Percentiles rank a stretch among this genome's conserved stretches.
Conservation (phyloP, 106 monocot genomes). For the Hemerocallis citrina region DNA sequence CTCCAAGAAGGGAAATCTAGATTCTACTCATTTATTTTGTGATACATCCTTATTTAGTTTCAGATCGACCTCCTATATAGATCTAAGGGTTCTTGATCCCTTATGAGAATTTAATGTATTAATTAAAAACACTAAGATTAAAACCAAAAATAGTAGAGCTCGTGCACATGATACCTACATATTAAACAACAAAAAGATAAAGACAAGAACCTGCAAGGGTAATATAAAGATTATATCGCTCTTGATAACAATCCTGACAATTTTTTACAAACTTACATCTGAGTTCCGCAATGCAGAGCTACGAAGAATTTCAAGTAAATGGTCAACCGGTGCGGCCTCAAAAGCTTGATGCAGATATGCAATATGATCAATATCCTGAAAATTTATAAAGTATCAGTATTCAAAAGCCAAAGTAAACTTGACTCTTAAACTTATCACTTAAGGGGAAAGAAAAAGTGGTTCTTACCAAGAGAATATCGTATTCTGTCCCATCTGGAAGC, state of each 20-base stretch:
- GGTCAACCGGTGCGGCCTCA: constrained; percentile 42
- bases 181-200: background rate
- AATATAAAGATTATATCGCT: background rate
- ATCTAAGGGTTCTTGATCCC: no score
- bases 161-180: background rate
- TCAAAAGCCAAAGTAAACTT: no score
- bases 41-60: no score
- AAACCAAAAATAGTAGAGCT: no score
- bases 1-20: no score
- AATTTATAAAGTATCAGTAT: background rate
- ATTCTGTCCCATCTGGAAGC: constrained; percentile 46
- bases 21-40: no score
- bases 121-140: no score
- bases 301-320: constrained; percentile 56
- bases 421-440: no score
- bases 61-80: no score
- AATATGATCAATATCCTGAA: constrained; percentile 81
- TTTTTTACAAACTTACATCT: constrained; percentile 86
- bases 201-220: background rate
- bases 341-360: constrained; percentile 72
- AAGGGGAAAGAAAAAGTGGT: no score
- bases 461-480: constrained; percentile 33
- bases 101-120: no score
- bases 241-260: background rate
- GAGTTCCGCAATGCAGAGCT: constrained; percentile 45